Conservation (phyloP, 2,329 filamentous ascomycete species). For the Lecanicillium sp. region DNA sequence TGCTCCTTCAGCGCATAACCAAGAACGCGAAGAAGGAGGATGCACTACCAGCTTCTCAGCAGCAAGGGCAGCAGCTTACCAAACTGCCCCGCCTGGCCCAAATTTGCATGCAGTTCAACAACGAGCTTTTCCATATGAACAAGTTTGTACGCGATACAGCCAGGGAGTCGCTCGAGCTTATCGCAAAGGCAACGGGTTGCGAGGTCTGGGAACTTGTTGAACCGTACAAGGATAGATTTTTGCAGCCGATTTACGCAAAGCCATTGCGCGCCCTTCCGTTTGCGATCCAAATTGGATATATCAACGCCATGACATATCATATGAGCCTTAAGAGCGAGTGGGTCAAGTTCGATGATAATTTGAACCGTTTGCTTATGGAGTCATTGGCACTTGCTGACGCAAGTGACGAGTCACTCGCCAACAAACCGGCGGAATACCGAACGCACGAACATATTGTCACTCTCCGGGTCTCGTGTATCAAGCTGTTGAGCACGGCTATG, state of each 20-base stretch:
- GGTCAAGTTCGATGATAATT: constrained; percentile 82
- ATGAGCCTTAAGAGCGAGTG: constrained; percentile 83
- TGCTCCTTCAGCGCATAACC: constrained; percentile 70
- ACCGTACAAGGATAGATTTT: constrained; percentile 80
- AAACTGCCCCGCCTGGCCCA: constrained; percentile 57
- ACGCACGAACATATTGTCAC: constrained; percentile 94
- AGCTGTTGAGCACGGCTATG: constrained; percentile 87
- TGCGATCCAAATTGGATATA: constrained; percentile 92
- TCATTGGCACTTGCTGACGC: constrained; percentile 90
- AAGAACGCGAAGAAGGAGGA: constrained; percentile 76
- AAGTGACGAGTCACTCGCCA: constrained; percentile 82
- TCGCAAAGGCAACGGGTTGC: constrained; percentile 68
- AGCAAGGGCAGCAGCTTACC: constrained; percentile 31
- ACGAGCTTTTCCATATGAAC: constrained; percentile 91
- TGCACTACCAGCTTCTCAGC: constrained; percentile 26
- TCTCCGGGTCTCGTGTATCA: constrained; percentile 86
- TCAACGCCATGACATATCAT: constrained; percentile 95
- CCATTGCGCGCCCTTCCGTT: constrained; percentile 89
- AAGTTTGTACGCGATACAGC: constrained; percentile 85
- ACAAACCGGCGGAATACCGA: constrained; percentile 88
- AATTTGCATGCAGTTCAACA: constrained; percentile 77
- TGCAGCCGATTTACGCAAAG: constrained; percentile 93
- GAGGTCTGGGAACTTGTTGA: constrained; percentile 83
- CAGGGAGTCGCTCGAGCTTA: constrained; percentile 68
- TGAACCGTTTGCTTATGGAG: constrained; percentile 87